A percentile compares a stretch with the other conserved stretches of the same genome.
Evolutionary conservation across 257 asterid genomes (phyloP).

Genomic region (Striga asiatica): DNA sequence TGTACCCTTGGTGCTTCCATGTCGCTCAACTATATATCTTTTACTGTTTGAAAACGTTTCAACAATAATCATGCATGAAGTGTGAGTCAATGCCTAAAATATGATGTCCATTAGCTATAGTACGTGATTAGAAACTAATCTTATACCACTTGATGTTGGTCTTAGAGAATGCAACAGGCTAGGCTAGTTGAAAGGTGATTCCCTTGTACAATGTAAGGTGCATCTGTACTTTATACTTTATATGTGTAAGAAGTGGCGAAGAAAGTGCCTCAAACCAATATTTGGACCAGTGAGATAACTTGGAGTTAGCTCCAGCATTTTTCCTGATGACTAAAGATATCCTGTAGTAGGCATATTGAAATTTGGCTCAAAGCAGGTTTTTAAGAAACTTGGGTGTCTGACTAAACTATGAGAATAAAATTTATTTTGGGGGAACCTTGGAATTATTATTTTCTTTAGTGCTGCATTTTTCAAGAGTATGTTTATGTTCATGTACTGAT

Average conservation of each 20-base stretch:
- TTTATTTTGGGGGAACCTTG: not conserved
- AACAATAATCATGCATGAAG: not conserved
- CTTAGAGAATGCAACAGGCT: not conserved
- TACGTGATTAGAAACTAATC: not conserved
- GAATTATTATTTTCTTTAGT: slow-evolving; percentile 1
- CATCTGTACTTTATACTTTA: not conserved
- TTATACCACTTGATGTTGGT: not conserved
- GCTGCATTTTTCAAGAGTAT: slow-evolving; percentile 7
- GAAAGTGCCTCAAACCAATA: not conserved
- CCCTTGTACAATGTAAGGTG: not conserved
- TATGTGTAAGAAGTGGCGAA: not conserved
- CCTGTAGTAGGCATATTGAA: slow-evolving; percentile 1
- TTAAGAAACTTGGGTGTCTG: not conserved
- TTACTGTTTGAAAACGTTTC: not conserved
- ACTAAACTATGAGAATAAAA: not conserved
- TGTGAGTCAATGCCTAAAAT: not conserved
- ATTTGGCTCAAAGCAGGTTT: slow-evolving; percentile 2
- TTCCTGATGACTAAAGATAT: not conserved
- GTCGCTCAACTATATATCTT: not conserved
- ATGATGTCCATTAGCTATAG: not conserved
- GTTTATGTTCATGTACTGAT: slow-evolving; percentile 6
- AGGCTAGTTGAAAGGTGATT: slow-evolving; percentile 6
- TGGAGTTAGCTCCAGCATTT: not conserved
- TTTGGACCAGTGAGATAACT: not conserved
- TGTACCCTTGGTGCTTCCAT: not conserved